A percentile compares a stretch with the other conserved stretches of the same genome.
Evolutionary conservation across 2,329 filamentous ascomycete species (phyloP).

Genomic region (Trichoderma sp.): DNA sequence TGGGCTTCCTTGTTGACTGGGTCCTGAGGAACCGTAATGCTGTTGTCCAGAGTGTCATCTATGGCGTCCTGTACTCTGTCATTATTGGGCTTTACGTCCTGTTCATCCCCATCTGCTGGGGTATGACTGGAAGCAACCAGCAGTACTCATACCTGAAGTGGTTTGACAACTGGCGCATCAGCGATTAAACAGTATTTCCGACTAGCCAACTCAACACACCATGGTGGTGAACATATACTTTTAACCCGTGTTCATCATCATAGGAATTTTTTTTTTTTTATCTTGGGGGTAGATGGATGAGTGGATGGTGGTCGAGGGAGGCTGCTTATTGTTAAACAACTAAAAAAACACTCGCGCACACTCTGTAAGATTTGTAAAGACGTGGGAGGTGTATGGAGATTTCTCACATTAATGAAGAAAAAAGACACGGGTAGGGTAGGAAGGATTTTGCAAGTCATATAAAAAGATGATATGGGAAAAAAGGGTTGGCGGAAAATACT

Average conservation of each 20-base stretch:
- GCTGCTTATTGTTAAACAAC: slow-evolving; percentile 2
- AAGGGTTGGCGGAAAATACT: slow-evolving; percentile 23
- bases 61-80: slow-evolving; percentile 67
- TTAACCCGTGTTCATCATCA: background rate
- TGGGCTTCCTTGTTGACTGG: slow-evolving; percentile 89
- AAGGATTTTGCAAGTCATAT: slow-evolving; percentile 14
- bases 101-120: slow-evolving; percentile 94
- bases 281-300: background rate
- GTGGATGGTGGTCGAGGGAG: background rate
- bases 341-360: background rate
- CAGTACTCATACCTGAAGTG: slow-evolving; percentile 93
- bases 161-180: slow-evolving; percentile 83
- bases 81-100: slow-evolving; percentile 81
- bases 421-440: slow-evolving; percentile 16
- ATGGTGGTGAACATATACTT: background rate
- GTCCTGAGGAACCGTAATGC: slow-evolving; percentile 65
- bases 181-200: slow-evolving; percentile 48
- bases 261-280: background rate
- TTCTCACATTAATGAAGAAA: slow-evolving; percentile 27
- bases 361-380: slow-evolving; percentile 22
- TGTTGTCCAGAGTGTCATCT: slow-evolving; percentile 65
- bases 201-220: background rate
- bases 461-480: slow-evolving; percentile 17
- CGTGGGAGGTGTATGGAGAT: slow-evolving; percentile 21
- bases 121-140: slow-evolving; percentile 82